These are phyloP conservation scores for Chytriomyces hyalinus DNA, from an alignment of 192 early-diverging fungal species.

Conservation along the genomic window DNA sequence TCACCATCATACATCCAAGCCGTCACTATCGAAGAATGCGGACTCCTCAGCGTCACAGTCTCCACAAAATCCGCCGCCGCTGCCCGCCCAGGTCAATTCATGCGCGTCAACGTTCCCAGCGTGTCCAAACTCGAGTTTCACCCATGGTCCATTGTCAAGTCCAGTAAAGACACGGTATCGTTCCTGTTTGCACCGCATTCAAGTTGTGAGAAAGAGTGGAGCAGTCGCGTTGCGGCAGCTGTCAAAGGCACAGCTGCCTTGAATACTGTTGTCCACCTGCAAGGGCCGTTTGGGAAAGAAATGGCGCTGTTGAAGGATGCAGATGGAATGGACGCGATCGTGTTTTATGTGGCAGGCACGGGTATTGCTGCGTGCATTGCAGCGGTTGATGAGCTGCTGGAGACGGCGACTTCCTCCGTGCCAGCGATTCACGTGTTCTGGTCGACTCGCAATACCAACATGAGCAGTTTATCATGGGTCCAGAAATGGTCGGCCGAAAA, in stretches of 20 bases:
- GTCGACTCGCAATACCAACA: constrained; percentile 20
- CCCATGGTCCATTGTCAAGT: constrained; percentile 16
- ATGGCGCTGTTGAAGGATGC: not conserved
- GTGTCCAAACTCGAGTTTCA: constrained; percentile 35
- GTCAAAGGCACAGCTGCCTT: not conserved
- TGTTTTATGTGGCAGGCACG: constrained; percentile 40
- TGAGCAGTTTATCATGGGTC: not conserved
- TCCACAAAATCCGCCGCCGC: not conserved
- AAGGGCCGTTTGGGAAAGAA: constrained; percentile 38
- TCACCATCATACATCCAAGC: not conserved
- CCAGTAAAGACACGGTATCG: not conserved
- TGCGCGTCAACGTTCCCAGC: constrained; percentile 21
- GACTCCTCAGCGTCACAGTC: constrained; percentile 8
- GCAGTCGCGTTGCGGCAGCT: not conserved
- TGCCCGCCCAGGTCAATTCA: constrained; percentile 23
- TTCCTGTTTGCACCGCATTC: constrained; percentile 19
- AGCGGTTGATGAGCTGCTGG: not conserved
- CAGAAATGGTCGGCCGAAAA: no score
- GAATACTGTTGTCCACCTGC: constrained; percentile 30
- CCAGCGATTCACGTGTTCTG: not conserved
- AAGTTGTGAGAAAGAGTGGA: constrained; percentile 28
- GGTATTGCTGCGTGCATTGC: constrained; percentile 33
- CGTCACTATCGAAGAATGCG: constrained; percentile 3
- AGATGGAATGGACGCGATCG: constrained; percentile 18
- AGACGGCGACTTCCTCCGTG: not conserved